Evolutionary conservation across 371 early-diverging fungal genomes (phyloP), one percentile per base, ranked within the genome.

Genomic region (Mucor indicus): DNA sequence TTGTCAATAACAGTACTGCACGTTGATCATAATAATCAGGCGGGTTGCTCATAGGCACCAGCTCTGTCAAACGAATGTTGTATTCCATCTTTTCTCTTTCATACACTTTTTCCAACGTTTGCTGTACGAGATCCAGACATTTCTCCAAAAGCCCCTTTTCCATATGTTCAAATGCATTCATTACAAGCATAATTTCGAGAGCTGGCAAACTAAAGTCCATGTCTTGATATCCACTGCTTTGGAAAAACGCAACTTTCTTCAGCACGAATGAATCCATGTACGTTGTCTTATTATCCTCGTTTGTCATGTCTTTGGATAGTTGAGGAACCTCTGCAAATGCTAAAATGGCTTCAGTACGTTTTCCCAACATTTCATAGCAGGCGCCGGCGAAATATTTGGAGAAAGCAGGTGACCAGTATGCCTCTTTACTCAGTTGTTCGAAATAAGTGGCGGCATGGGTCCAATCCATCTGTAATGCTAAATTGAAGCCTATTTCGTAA

Each of bases 371-470:
- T 38, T 77, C 80, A 12, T 67, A 50, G 23, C 80, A 77, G 3
- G 80, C 80, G 4, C 81, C 85, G 15, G 72, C 74, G 49, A 81
- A 72, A 48, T 82, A 85, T 30, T 76, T 64, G 31, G 75, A 75
- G 44, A 82, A 80, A 1, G 77, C 78, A 9, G 68, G 73, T 11
- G 81, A 81, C 79, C 85, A 82, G 39, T 85, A 85, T 36, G 75
- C 63, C 38, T 77, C 75, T 19, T 64, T 57, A 21, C 64, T 63
- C 12, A 85, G 58, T 23, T 69, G 56, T 15, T 76, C 71, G 55
- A 81, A 82, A 30, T 64, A 68, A 1, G 16, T 36, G 1, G 53
- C 60, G 1, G 81, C 80, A n/a, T 54, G 54, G 8, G 58, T 62
- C 83, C 83, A 85, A 13, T 82, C 66, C 32, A 81, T 42, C 27